Base-by-base conservation (phyloP, 192 early-diverging fungal species). In the Thoreauomyces humboldtii region DNA sequence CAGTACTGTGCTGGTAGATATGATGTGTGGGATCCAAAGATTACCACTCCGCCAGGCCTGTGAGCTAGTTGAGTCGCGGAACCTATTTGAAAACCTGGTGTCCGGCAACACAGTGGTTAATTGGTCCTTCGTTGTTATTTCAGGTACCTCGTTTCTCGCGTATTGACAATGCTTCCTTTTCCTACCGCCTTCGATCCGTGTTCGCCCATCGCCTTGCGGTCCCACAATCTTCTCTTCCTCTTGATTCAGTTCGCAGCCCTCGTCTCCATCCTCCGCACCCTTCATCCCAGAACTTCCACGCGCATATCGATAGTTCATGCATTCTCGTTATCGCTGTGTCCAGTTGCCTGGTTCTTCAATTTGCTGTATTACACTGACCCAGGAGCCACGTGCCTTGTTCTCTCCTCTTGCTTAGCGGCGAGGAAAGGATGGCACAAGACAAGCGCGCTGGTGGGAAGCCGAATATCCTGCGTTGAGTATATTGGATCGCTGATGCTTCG, bases 31-130 rank as follows among this genome's bases (percentile, higher is more conserved):
- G 89, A 98, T 67, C 87, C 88, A n/a, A 98, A 94, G 68, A 70
- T 98, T 25, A 98, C 96, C 0, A 98, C 96, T n/a, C 96, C 94
- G 36, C 94, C 96, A 21, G 96, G 94, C 12, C 81, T 96, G 81
- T 98, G 89, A 70, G 63, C 84, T 22, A 22, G n/a, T n/a, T n/a
- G n/a, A n/a, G n/a, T n/a, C n/a, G n/a, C n/a, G n/a, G n/a, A n/a
- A n/a, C n/a, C n/a, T n/a, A n/a, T n/a, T n/a, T 69, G 31, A 74
- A 21, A 34, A 47, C 29, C 15, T n/a, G n/a, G n/a, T n/a, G n/a
- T n/a, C n/a, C n/a, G n/a, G n/a, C n/a, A n/a, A n/a, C n/a, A n/a
- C n/a, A n/a, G n/a, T n/a, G n/a, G n/a, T n/a, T n/a, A n/a, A n/a
- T n/a, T n/a, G n/a, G 21, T 35, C 58, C 22, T 42, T 19, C 9